Evolutionary conservation across 768 basidiomycete genomes (phyloP).

Genomic region (Lactarius pseudohatsudake): DNA sequence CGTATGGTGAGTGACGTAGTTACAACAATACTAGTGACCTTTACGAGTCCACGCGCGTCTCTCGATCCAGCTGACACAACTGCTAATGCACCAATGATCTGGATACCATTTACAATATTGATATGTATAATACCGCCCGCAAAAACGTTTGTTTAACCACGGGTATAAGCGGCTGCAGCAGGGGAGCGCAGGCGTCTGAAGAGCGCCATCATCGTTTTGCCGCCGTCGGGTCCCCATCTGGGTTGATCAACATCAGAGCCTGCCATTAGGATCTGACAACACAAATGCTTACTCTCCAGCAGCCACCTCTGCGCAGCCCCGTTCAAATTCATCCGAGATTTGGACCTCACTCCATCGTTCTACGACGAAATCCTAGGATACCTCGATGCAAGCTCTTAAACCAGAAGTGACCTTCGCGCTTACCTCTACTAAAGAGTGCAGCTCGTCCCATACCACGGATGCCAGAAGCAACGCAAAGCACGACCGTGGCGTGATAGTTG

Average conservation of each 20-base stretch:
- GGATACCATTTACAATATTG: neutral
- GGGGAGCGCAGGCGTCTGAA: slow-evolving; percentile 70
- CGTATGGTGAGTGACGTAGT: no score
- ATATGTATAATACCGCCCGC: neutral
- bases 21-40: no score
- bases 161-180: slow-evolving; percentile 32
- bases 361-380: slow-evolving; percentile 64
- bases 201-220: slow-evolving; percentile 63
- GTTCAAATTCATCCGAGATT: slow-evolving; percentile 61
- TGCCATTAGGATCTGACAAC: slow-evolving; percentile 1
- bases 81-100: neutral
- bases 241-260: slow-evolving; percentile 15
- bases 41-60: neutral
- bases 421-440: slow-evolving; percentile 61
- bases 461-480: slow-evolving; percentile 71
- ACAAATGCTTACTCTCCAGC: slow-evolving; percentile 56
- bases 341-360: slow-evolving; percentile 76
- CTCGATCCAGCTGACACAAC: no score
- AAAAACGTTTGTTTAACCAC: slow-evolving; percentile 19
- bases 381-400: slow-evolving; percentile 20
- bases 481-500: slow-evolving; percentile 61
- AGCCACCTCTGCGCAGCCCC: slow-evolving; percentile 68
- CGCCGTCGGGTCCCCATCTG: slow-evolving; percentile 73
- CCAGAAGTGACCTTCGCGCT: slow-evolving; percentile 25
- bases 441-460: slow-evolving; percentile 64